Conservation (phyloP, 1,284 basidiomycete species). For the Coniferiporia sulphurascens region DNA sequence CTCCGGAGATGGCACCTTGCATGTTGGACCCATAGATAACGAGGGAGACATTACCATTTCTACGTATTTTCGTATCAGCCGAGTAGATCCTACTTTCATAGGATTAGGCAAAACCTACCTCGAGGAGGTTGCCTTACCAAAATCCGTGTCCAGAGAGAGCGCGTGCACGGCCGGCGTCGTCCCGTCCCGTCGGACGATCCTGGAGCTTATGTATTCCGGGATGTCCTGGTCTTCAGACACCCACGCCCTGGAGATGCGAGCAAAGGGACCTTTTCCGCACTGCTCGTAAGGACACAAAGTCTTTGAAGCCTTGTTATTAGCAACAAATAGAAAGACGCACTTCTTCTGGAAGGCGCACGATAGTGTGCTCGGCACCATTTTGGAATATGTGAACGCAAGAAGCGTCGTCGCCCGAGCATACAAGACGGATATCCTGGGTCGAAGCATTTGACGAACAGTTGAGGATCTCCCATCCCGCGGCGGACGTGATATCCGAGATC, state of each 20-base stretch:
- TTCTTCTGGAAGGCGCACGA: conserved; percentile 46
- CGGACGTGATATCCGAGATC: conserved; percentile 49
- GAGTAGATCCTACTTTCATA: too few species aligned
- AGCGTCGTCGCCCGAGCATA: conserved; percentile 35
- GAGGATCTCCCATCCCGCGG: conserved; percentile 53
- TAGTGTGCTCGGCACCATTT: conserved; percentile 41
- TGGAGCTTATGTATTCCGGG: conserved; percentile 29
- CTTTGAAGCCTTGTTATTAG: not conserved
- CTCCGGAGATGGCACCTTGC: too few species aligned
- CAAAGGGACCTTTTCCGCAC: conserved; percentile 49
- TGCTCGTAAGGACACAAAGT: conserved; percentile 19
- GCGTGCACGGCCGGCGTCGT: conserved; percentile 36
- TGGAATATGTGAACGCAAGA: conserved; percentile 43
- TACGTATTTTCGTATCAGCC: too few species aligned
- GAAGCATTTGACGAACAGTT: conserved; percentile 37
- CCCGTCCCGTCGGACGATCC: conserved; percentile 31
- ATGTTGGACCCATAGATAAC: too few species aligned
- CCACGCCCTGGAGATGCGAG: conserved; percentile 40
- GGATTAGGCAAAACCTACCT: not conserved
- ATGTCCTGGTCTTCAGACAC: conserved; percentile 38
- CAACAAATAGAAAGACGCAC: conserved; percentile 28
- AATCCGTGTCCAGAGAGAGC: conserved; percentile 38
- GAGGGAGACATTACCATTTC: too few species aligned
- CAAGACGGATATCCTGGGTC: conserved; percentile 44
- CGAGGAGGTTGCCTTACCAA: conserved; percentile 25